Base-by-base conservation (phyloP, 441 rosid genomes). In the Pelargonium myrrhifolium region DNA sequence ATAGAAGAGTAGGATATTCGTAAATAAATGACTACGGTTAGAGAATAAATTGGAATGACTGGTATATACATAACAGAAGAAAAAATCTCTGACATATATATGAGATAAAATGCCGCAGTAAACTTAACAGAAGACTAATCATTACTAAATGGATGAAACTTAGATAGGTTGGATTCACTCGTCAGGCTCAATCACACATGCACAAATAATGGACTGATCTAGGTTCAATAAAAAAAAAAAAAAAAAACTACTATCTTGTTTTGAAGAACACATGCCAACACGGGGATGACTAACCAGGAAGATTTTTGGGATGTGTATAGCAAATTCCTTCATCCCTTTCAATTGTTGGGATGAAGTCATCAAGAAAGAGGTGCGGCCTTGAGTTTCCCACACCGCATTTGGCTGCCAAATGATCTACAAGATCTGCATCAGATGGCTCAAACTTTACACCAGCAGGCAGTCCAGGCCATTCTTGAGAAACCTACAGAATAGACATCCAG, bases 401-500 rank as follows among this genome's bases (percentile, higher is more conserved):
- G 20, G 94, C 96, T 6, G 87, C 92, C 71, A 94, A 66, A 70
- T 87, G 93, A 18, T 87, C 87, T 20, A 92, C 26, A 62, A 92
- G 81, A 71, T 90, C 86, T 15, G 68, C 79, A 81, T 92, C 98
- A 70, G 97, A 73, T 4, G 99, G 99, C 74, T 90, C 99, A 76
- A 94, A 94, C 80, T 94, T 94, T 6, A 94, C 97, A 63, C 99
- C 99, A 71, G 73, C 83, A 15, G 97, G 99, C 59, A 92, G 85
- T 22, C 93, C 97, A 37, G 97, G 97, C 92, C 96, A 94, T 62
- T 88, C 91, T 17, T 66, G 68, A 67, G 56, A 68, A 59, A 83
- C 92, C 97, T 92, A 79, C 68, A 72, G 35, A 59, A 45, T 1
- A 39, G n/a, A 62, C 67, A 71, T 20, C 10, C 37, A 47, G 28